Evolutionary conservation across 73 alveolate species (phyloP), one percentile per base, ranked within the genome.

Genomic region (Halteria grandinella): DNA sequence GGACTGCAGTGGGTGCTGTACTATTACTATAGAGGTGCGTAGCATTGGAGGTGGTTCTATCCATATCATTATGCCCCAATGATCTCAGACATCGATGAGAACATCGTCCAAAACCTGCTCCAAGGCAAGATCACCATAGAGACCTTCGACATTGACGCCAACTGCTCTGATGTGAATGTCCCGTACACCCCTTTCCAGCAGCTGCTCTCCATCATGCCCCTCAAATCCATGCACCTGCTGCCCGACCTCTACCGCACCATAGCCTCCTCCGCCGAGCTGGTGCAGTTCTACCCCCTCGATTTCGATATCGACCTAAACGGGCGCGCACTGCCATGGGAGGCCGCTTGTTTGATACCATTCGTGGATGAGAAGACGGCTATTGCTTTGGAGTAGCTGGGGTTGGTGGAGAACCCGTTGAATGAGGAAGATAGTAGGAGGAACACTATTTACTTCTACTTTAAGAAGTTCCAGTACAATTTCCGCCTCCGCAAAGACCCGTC

Each of bases 31-130:
- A 85, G 85, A 89, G 99, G 99, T 14, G 94, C 89, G 31, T 77
- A 86, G 55, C 95, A 93, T 85, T 97, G 99, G 99, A 94, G 98
- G 52, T 97, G 98, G 98, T 97, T 79, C 81, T 97, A 97, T 81
- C 99, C 99, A 23, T 95, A 92, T 87, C 97, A 95, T 86, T 97
- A 97, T 79, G 97, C 99, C n/a, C 99, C 99, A 27, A 86, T 91
- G 94, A 94, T 95, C 27, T 97, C 99, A 20, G 99, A 97, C 79
- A 77, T 95, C 58, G 77, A 34, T 1, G 89, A 87, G 41, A 83
- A 90, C 32, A 84, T 71, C 48, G 57, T 48, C 14, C 29, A 28
- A 5, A 39, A 70, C 50, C 50, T 27, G 57, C 48, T 92, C 40
- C 23, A 63, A 15, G 91, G 90, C 49, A 39, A 34, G 32, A 51